Percentiles rank a stretch among this genome's conserved stretches.
phyloP scores from a whole-genome alignment of 768 basidiomycete genomes.

The Suillus decipiens region DNA sequence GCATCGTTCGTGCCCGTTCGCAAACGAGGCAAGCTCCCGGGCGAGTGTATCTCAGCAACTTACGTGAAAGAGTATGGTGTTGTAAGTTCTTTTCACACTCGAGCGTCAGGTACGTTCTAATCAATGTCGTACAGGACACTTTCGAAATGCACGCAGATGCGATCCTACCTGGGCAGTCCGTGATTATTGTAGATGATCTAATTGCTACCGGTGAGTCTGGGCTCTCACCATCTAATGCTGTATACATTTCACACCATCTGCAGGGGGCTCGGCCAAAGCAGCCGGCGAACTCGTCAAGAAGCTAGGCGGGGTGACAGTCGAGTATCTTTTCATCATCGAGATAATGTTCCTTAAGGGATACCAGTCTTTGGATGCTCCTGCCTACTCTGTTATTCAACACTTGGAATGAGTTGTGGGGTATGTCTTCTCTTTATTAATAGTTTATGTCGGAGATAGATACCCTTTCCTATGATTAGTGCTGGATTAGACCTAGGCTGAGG shows the following conservation, averaged over 20 bases:
- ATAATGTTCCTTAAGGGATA: constrained; percentile 72
- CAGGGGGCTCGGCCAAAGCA: constrained; percentile 91
- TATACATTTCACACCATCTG: constrained; percentile 6
- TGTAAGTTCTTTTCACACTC: constrained; percentile 44
- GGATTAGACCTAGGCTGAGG: not conserved
- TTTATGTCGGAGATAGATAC: constrained; percentile 10
- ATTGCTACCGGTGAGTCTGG: constrained; percentile 84
- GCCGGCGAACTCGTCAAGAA: constrained; percentile 87
- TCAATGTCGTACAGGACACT: constrained; percentile 59
- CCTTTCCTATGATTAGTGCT: constrained; percentile 2
- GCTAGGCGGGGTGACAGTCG: constrained; percentile 81
- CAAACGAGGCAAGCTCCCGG: constrained; percentile 95
- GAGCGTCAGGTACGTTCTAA: constrained; percentile 9
- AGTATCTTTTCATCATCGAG: constrained; percentile 95
- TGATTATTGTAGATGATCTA: constrained; percentile 90
- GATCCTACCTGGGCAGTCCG: constrained; percentile 79
- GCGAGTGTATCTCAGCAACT: constrained; percentile 66
- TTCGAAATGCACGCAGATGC: constrained; percentile 95
- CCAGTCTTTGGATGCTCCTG: constrained; percentile 80
- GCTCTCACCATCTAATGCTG: not conserved
- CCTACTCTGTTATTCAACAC: constrained; percentile 84
- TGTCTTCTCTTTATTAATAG: constrained; percentile 27
- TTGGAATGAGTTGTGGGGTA: constrained; percentile 44
- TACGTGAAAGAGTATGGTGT: constrained; percentile 94
- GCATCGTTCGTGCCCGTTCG: constrained; percentile 96